phyloP scores from a whole-genome alignment of 352 stramenopile species.

The Phytophthora pinifolia region DNA sequence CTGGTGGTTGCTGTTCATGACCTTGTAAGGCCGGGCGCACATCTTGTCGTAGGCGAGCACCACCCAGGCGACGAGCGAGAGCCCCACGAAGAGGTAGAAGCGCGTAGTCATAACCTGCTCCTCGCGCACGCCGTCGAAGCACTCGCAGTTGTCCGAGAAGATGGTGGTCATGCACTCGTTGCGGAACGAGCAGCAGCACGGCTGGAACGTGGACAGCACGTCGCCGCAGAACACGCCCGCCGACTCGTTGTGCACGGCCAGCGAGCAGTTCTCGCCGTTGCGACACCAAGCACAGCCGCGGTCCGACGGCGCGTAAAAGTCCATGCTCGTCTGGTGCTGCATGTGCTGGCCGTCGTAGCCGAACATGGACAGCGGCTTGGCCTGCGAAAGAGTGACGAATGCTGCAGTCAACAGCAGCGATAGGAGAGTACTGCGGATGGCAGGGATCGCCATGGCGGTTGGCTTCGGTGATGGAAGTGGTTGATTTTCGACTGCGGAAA shows the following conservation, averaged over 20 bases:
- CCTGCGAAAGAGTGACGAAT: constrained; percentile 2
- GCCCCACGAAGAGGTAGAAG: constrained; percentile 72
- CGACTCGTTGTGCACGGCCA: constrained; percentile 52
- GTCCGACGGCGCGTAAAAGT: constrained; percentile 36
- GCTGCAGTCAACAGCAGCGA: constrained; percentile 7
- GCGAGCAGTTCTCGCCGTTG: constrained; percentile 63
- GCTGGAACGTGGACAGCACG: constrained; percentile 59
- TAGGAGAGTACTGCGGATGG: too few relatives aligned
- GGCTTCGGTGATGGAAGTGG: too few relatives aligned
- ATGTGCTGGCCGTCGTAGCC: constrained; percentile 21
- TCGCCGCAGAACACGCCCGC: constrained; percentile 70
- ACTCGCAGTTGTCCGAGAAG: constrained; percentile 70
- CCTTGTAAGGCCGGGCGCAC: constrained; percentile 72
- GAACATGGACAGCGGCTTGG: constrained; percentile 17
- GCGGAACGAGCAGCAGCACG: constrained; percentile 72
- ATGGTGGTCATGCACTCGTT: constrained; percentile 82
- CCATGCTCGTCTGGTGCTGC: constrained; percentile 29
- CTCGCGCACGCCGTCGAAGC: constrained; percentile 56
- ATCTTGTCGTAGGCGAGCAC: constrained; percentile 76
- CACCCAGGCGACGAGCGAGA: constrained; percentile 59
- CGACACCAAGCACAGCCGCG: constrained; percentile 61
- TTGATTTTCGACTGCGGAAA: too few relatives aligned
- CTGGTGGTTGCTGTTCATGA: constrained; percentile 79
- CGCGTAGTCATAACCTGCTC: constrained; percentile 64
- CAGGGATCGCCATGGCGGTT: too few relatives aligned